Evolutionary conservation across 257 asterid genomes (phyloP), one percentile per base, ranked within the genome.

Genomic region (Solanum corneliomulleri): DNA sequence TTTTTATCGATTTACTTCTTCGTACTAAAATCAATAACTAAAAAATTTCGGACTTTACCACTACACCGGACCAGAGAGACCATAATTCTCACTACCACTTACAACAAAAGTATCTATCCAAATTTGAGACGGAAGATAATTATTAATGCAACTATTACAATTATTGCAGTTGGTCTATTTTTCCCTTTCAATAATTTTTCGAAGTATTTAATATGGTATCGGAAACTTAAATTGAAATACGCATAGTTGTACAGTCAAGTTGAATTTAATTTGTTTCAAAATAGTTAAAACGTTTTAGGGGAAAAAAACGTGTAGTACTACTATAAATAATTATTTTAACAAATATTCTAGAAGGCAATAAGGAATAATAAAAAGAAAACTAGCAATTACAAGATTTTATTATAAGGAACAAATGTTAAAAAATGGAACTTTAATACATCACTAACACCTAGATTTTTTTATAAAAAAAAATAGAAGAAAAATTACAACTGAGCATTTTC

Each of bases 281-380:
- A 71, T 71, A 71, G 15, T 35, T 70, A 10, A 10, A 71, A 18
- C 4, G 7, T 71, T 33, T 71, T 16, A 71, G 78, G 21, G 21
- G 0, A 0, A 0, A 4, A 15, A 70, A 11, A n/a, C 31, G n/a
- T 52, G 64, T 44, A 44, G 1, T 25, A 11, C 16, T 66, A 33
- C 25, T 33, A 33, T 70, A 31, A 70, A 70, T 70, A 25, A 4
- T 8, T 7, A 29, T 68, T 29, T 68, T 6, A 68, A 68, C 12
- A 31, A 33, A 71, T 71, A 71, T 71, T 35, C 9, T 71, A 8
- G 44, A 31, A 70, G 77, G 39, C 23, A 77, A 42, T 27, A 27
- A 25, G 8, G 18, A 45, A 78, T 45, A 9, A 21, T 45, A 4
- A 27, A 78, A 78, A 47, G 66, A 80, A 29, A 80, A 16, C 68